Conservation (phyloP, 2,329 filamentous ascomycete genomes). For the Diaporthe caulivora region DNA sequence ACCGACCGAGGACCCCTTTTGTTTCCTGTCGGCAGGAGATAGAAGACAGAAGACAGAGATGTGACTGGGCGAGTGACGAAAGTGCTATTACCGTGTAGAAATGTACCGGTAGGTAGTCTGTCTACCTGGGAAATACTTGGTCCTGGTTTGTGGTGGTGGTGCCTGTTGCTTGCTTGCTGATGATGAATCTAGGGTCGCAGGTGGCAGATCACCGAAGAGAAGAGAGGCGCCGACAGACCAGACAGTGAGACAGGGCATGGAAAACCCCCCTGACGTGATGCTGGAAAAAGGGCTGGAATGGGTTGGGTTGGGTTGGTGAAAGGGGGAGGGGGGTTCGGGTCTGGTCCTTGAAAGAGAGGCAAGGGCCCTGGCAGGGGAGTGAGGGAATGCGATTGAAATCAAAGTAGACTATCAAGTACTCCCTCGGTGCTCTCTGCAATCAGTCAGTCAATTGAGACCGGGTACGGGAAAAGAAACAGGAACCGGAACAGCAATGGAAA, state of each 20-base stretch:
- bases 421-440: too few species aligned
- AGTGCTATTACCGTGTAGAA: too few species aligned
- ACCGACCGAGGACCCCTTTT: constrained; percentile 24
- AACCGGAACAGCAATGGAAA: neutral
- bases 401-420: neutral
- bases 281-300: constrained; percentile 24
- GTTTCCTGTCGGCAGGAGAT: neutral
- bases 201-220: constrained; percentile 10
- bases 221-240: constrained; percentile 3
- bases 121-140: constrained; percentile 24
- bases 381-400: constrained; percentile 23
- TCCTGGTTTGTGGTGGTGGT: neutral
- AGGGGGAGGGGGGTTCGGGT: too few species aligned
- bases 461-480: neutral
- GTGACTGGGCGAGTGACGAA: neutral
- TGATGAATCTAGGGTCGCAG: constrained; percentile 24
- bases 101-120: neutral
- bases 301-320: neutral
- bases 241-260: too few species aligned
- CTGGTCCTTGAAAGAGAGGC: constrained; percentile 18
- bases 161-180: neutral
- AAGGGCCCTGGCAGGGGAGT: constrained; percentile 12
- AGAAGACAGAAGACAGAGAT: neutral
- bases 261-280: constrained; percentile 8
- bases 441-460: neutral